Evolutionary conservation across 2,329 filamentous ascomycete species (phyloP), one percentile per base, ranked within the genome.

Genomic region (Apiospora rasikravindrae): DNA sequence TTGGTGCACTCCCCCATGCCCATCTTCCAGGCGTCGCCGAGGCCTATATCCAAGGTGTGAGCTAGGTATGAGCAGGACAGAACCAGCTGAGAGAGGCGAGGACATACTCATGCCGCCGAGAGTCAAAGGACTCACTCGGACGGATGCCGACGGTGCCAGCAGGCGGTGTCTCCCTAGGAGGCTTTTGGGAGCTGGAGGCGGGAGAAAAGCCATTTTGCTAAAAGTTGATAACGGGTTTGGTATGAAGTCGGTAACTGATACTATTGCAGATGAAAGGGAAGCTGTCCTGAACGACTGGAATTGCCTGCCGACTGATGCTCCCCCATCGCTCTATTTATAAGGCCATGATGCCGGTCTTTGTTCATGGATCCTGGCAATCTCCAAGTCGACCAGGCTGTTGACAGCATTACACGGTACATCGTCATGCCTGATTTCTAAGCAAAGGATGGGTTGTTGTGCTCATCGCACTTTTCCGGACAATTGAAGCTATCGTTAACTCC

Each of bases 21-120:
- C 77, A 91, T 89, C 77, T 83, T 82, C 81, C 88, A 88, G 68
- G 84, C 84, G 16, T 89, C 89, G 82, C 90, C 86, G 74, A 88
- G 82, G 19, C 67, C 67, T 69, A 24, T 16, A 37, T 4, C 45
- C 7, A 69, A 14, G 37, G 13, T 51, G 44, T 51, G 44, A 69
- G 67, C 49, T 49, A 69, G 67, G n/a, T 49, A 13, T 16, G 26
- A 22, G 10, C 6, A 33, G 13, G 19, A 42, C 2, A 14, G 7
- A 2, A 14, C 2, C 22, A 24, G 29, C 24, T 24, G 19, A 10
- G 13, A 40, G 19, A 10, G 13, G 22, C 6, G 11, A 8, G 26
- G 49, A 37, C 44, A n/a, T 69, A 69, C 67, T 86, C 87, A 89
- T 89, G 68, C 83, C 86, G 40, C 88, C 88, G 1, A 90, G 82